Evolutionary conservation across 495 filamentous ascomycete genomes (phyloP), one percentile per base, ranked within the genome.

Genomic region (Acidiella bohemica): DNA sequence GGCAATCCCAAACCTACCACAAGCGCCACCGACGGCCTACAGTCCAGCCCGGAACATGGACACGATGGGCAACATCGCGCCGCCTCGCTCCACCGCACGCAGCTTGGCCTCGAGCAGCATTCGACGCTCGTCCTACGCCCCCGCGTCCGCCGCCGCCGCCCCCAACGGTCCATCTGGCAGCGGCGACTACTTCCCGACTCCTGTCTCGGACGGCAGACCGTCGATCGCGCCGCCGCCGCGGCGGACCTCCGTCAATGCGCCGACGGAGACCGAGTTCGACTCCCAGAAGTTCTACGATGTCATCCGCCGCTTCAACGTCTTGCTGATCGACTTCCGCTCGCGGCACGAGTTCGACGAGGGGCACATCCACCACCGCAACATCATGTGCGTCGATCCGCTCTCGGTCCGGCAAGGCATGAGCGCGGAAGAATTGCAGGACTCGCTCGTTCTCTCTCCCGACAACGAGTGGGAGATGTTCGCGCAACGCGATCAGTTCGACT

Each of bases 371-470:
- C 75, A 77, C 7, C 72, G 73, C 36, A 80, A 72, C 7, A 79
- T 87, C 23, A 81, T 96, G 30, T 96, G 88, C 59, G 69, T 96
- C 36, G 90, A 99, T 51, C 84, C 88, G n/a, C 73, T 86, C 27
- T 71, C 71, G 11, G 56, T 83, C 42, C 71, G 79, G 36, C 67
- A 72, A 27, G 78, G 84, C 31, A 80, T 93, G 30, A 93, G 87
- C 0, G 88, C 83, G 8, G 80, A 85, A 35, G 73, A 95, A 38
- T 70, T 99, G 12, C 75, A 73, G 40, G 81, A 94, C 37, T 77
- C 79, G 21, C 70, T 95, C 42, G 71, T 93, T 9, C 63, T 95
- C 7, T 80, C 80, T 1, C 84, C 90, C 5, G 65, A 80, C 16
- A 53, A 62, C 32, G 90, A 97, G 54, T 76, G 78, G 46, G 57